Base-by-base conservation (phyloP, 2,329 filamentous ascomycete genomes). In the Lizonia empirigonia region DNA sequence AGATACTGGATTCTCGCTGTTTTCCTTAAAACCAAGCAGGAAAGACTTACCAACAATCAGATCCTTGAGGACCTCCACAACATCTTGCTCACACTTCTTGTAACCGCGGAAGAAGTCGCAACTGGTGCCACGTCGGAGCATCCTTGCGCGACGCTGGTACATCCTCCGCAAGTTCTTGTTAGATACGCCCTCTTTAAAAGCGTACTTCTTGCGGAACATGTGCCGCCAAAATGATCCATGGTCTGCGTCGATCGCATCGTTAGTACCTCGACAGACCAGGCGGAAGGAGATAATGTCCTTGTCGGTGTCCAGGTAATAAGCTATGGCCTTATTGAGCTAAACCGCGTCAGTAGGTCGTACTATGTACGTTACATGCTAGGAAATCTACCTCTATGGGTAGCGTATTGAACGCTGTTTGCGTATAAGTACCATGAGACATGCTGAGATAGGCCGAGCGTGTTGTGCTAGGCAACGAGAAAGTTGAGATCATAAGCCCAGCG, bases 181-280 rank as follows among this genome's bases (percentile, higher is more conserved):
- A 35, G 64, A 33, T 20, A 37, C 44, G 39, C 57, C 52, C 0
- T 51, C 27, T 4, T 53, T 55, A 39, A 58, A 49, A 24, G 80
- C 80, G 55, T 76, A 83, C 20, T 49, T 67, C 18, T 65, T 47
- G 12, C 70, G 61, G 57, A 79, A 83, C 15, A 68, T 72, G 29
- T 62, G 55, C 27, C 76, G 74, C 80, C 80, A 83, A 60, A 82
- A 78, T 6, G 73, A 76, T 19, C 58, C 48, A 8, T 69, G 58
- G 33, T 75, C 71, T 5, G 65, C 70, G 23, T 77, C 70, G 44
- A 81, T 63, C 6, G 77, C 72, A 55, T 70, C 45, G 26, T 69
- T 62, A 0, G 76, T 75, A 3, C 56, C 59, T 7, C 59, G 64
- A 65, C 79, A 81, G 16, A 76, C 57, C 1, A 60, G 47, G 6